Percentiles rank a stretch among this genome's conserved stretches.
Conservation (phyloP, 306 rosid genomes). For the Cucumis sativus region DNA sequence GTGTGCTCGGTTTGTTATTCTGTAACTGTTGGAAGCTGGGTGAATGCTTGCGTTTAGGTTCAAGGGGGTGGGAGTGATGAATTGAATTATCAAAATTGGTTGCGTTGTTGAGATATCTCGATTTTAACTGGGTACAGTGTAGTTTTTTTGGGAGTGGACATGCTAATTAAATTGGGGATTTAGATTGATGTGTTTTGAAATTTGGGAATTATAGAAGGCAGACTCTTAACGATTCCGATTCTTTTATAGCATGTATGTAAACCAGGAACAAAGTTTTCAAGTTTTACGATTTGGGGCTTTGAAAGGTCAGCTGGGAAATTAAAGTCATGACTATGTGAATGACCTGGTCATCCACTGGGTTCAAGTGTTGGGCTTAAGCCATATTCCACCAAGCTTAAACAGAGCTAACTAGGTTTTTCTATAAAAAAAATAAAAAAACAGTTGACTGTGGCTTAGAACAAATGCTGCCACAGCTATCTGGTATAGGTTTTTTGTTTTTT, state of each 20-base stretch:
- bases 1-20: background rate
- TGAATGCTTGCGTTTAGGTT: background rate
- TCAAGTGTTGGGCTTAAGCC: background rate
- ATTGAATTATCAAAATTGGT: background rate
- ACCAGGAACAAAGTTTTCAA: background rate
- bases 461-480: background rate
- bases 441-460: background rate
- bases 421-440: background rate
- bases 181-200: background rate
- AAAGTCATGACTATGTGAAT: background rate
- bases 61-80: background rate
- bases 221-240: background rate
- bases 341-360: background rate
- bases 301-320: background rate
- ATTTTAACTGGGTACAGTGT: background rate
- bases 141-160: background rate
- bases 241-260: background rate
- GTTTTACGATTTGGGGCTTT: background rate
- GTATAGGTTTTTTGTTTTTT: background rate
- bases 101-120: background rate
- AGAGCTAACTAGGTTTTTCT: no score
- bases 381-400: background rate
- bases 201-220: background rate
- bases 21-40: background rate
- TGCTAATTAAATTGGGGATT: background rate